A percentile compares a stretch with the other conserved stretches of the same genome.
phyloP scores from a whole-genome alignment of 192 early-diverging fungal genomes.

The Backusella westeae region DNA sequence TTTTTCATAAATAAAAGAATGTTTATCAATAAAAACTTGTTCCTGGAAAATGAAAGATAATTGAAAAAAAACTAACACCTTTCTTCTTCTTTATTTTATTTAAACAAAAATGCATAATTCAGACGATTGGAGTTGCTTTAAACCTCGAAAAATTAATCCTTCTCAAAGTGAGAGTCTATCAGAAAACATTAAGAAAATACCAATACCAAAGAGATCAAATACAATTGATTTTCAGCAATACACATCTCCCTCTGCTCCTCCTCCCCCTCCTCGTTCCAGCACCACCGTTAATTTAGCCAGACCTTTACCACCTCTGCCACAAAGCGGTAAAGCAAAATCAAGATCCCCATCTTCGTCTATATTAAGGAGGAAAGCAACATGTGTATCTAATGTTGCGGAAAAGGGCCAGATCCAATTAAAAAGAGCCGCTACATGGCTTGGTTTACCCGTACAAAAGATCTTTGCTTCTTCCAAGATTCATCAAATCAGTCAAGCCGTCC shows the following conservation, averaged over 20 bases:
- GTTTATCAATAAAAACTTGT: slow-evolving; percentile 5
- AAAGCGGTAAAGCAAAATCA: neutral
- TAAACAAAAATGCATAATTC: neutral
- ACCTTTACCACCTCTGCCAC: neutral
- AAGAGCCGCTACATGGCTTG: slow-evolving; percentile 9
- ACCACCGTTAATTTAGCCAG: neutral
- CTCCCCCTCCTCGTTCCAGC: neutral
- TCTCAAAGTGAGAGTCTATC: neutral
- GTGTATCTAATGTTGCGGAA: neutral
- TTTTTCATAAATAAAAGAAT: neutral
- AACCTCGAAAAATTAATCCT: neutral
- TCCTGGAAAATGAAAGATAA: neutral
- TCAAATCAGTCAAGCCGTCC: neutral
- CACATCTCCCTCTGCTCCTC: neutral
- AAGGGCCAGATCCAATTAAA: slow-evolving; percentile 8
- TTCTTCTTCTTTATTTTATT: neutral
- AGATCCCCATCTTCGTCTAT: neutral
- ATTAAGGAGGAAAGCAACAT: neutral
- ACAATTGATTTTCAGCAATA: neutral
- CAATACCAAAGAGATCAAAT: neutral
- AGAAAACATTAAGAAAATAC: neutral
- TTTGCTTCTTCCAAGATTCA: neutral
- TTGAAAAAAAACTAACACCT: neutral
- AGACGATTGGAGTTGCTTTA: neutral
- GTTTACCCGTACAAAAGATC: slow-evolving; percentile 2